Base-by-base conservation (phyloP, 106 monocot species). In the Dendrobium officinale region DNA sequence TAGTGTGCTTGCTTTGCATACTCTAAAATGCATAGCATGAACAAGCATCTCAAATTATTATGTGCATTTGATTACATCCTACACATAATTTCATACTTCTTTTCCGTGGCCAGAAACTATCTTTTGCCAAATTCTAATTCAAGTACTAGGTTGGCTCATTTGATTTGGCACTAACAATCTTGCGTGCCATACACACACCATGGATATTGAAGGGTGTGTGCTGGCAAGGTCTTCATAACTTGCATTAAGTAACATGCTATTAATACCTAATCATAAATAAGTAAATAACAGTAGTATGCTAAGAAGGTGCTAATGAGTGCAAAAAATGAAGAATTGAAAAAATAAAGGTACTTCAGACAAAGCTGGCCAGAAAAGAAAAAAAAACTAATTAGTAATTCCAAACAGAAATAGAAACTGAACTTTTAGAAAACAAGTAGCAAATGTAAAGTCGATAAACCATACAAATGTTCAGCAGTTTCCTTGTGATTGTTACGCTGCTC, bases 391-490 rank as follows among this genome's bases (percentile, higher is more conserved):
- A n/a, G 0, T 64, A 20, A 72, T 72, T 15, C 13, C 70, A 70
- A 61, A 61, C n/a, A 74, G 5, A 74, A 74, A 15, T 20, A 74
- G 6, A 74, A 74, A 48, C 4, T 51, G 48, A 27, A 13, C 76
- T 76, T 49, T 48, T 45, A 11, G 61, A 61, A 61, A 76, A 76
- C n/a, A 76, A 49, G 76, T 1, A 48, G 5, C 27, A 64, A 68
- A 43, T 24, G 59, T 37, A 49, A 41, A 77, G 59, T 75, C 49
- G 43, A 78, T 42, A 77, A 80, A 56, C 43, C 90, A 79, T 93
- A 96, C 96, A 3, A 73, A 54, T 91, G 51, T 77, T 90, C 88
- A 67, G 70, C 75, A 83, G 80, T 79, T 79, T 93, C 86, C 44
- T 80, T 82, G 54, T 87, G 72, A 79, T 56, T 67, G 10, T 40